Conservation (phyloP, 2,329 filamentous ascomycete genomes). For the Bertia moriformis region DNA sequence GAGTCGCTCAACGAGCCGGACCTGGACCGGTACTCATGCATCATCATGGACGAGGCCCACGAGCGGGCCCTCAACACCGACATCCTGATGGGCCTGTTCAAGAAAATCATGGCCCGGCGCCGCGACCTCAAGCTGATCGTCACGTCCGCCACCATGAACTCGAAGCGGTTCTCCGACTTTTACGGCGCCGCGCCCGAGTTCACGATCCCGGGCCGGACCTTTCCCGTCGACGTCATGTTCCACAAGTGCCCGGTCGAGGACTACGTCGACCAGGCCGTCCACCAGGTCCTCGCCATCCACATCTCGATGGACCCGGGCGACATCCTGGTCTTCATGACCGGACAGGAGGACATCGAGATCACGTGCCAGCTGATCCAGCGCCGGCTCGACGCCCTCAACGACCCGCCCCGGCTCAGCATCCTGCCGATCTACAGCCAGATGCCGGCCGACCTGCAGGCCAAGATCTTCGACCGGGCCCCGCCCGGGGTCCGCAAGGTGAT, state of each 20-base stretch:
- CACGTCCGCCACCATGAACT: constrained; percentile 96
- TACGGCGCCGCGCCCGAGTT: constrained; percentile 95
- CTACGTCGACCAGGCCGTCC: constrained; percentile 92
- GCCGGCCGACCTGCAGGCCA: constrained; percentile 93
- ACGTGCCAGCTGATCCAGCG: constrained; percentile 90
- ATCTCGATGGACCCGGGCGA: constrained; percentile 87
- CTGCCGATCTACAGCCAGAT: constrained; percentile 98
- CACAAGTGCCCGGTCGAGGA: constrained; percentile 91
- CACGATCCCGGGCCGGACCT: constrained; percentile 86
- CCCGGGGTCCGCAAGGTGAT: constrained; percentile 93
- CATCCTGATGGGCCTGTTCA: constrained; percentile 92
- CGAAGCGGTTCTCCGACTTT: constrained; percentile 88
- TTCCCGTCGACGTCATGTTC: constrained; percentile 92
- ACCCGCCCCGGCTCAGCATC: constrained; percentile 87
- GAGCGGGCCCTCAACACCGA: constrained; percentile 93
- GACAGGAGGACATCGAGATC: constrained; percentile 93
- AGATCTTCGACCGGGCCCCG: constrained; percentile 85
- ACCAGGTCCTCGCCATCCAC: constrained; percentile 88
- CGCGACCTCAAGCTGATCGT: constrained; percentile 92
- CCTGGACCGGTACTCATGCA: constrained; percentile 88
- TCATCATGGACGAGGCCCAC: constrained; percentile 99
- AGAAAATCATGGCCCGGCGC: constrained; percentile 81
- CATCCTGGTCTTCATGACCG: constrained; percentile 98
- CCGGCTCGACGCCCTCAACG: constrained; percentile 73
- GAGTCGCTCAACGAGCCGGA: constrained; percentile 88